A percentile compares a stretch with the other conserved stretches of the same genome.
phyloP scores from a whole-genome alignment of 73 alveolate species.

The Symbiodinium natans region DNA sequence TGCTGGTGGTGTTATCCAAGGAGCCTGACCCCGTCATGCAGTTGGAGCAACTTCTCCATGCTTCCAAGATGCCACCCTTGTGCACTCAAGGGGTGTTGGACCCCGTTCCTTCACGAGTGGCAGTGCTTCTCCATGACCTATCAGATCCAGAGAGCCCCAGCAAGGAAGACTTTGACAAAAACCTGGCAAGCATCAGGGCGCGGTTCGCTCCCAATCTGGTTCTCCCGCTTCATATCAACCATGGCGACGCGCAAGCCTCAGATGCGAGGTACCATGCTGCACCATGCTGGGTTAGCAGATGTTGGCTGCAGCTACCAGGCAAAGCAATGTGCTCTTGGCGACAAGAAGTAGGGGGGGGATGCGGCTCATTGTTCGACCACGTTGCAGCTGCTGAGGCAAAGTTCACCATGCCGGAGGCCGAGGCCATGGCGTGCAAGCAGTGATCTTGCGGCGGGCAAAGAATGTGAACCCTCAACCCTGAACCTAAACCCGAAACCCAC shows the following conservation, averaged over 20 bases:
- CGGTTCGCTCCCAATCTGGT: slow-evolving; percentile 83
- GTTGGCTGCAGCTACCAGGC: not conserved
- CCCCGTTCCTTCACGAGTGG: slow-evolving; percentile 52
- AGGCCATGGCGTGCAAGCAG: no score
- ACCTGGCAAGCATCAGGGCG: not conserved
- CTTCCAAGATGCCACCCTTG: slow-evolving; percentile 68
- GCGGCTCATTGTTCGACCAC: no score
- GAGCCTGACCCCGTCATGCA: slow-evolving; percentile 55
- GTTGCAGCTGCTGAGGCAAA: no score
- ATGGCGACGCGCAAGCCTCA: slow-evolving; percentile 27
- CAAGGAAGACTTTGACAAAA: not conserved
- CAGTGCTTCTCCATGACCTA: slow-evolving; percentile 1
- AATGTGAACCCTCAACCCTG: no score
- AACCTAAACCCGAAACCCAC: no score
- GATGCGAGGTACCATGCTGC: no score
- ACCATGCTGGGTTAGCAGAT: not conserved
- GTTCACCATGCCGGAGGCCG: not conserved
- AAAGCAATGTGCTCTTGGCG: no score
- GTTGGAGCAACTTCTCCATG: slow-evolving; percentile 66
- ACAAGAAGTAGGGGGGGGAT: no score
- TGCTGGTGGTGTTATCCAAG: slow-evolving; percentile 63
- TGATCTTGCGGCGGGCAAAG: no score
- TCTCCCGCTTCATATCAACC: slow-evolving; percentile 32
- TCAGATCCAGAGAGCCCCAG: slow-evolving; percentile 37
- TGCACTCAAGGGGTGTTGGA: slow-evolving; percentile 52